Evolutionary conservation across 139 green algal genomes (phyloP).

Genomic region (Tetradesmus obliquus): DNA sequence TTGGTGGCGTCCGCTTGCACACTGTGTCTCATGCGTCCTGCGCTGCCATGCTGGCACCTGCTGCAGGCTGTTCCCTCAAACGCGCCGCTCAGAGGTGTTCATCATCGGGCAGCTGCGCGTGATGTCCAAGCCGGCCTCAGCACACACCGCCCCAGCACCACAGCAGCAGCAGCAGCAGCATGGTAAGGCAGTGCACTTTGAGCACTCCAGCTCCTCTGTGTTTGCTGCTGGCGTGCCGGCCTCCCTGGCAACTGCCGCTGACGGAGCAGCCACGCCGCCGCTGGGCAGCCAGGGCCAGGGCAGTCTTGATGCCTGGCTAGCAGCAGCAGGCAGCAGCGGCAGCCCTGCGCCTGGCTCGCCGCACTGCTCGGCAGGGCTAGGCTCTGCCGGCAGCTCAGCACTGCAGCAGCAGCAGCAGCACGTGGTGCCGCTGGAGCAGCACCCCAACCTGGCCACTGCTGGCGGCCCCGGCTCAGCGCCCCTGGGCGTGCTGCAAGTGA

Average conservation of each 20-base stretch:
- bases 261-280: too few species aligned
- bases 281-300: neutral
- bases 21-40: too few species aligned
- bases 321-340: neutral
- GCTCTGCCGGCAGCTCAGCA: neutral
- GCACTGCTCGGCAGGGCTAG: neutral
- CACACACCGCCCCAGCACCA: neutral
- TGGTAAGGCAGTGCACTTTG: neutral
- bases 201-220: neutral
- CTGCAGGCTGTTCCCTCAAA: constrained; percentile 25
- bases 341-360: neutral
- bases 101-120: constrained; percentile 27
- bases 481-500: constrained; percentile 41
- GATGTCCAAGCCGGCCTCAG: neutral
- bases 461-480: neutral
- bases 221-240: neutral
- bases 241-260: neutral
- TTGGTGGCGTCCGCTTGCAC: too few species aligned
- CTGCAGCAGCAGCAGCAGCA: constrained; percentile 25
- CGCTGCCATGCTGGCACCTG: too few species aligned
- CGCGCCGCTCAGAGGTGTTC: constrained; percentile 19
- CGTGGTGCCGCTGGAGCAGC: neutral
- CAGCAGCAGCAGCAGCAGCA: constrained; percentile 32
- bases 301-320: neutral
- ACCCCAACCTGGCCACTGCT: constrained; percentile 30